Base-by-base conservation (phyloP, 2,329 filamentous ascomycete species). In the Colletotrichum tabaci region DNA sequence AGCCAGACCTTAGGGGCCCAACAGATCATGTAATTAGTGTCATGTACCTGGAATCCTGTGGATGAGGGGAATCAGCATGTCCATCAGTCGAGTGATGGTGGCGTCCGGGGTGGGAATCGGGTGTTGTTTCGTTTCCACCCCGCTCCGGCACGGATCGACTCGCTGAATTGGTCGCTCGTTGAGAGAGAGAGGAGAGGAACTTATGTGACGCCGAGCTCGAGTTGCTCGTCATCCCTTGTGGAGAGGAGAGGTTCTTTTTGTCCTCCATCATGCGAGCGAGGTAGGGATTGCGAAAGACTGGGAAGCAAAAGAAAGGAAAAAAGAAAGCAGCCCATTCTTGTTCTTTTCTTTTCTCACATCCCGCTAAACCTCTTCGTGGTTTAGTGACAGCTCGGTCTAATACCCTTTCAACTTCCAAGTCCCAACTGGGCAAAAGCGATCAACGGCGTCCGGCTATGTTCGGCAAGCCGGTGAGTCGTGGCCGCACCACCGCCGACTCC, bases 81-180 rank as follows among this genome's bases (percentile, higher is more conserved):
- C 63, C 52, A 71, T 71, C 65, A 68, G 65, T 52, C 53, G 53
- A 71, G 26, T 26, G 57, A 63, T 53, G 58, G 68, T 71, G 58
- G 44, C 68, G 68, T 71, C 15, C 46, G 40, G 52, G 46, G 65
- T 68, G 68, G 68, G 26, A 68, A 68, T 58, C 46, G 26, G 65
- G 52, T 58, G 68, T 68, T 52, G 64, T 63, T 66, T 38, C n/a
- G 6, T 12, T 21, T 23, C 52, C 46, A 50, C n/a, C 46, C n/a
- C 9, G 8, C 13, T 23, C 46, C 38, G 46, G 21, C 38, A 62
- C 65, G 58, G 5, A 8, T 30, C 58, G 58, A 68, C 58, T 63
- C 68, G 68, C 68, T 57, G 58, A 68, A 67, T 58, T 60, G 58
- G 52, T 71, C 64, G 58, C 58, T 67, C 21, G 64, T 18, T 49